phyloP scores from a whole-genome alignment of 768 basidiomycete genomes.

The Leccinum arenicola region DNA sequence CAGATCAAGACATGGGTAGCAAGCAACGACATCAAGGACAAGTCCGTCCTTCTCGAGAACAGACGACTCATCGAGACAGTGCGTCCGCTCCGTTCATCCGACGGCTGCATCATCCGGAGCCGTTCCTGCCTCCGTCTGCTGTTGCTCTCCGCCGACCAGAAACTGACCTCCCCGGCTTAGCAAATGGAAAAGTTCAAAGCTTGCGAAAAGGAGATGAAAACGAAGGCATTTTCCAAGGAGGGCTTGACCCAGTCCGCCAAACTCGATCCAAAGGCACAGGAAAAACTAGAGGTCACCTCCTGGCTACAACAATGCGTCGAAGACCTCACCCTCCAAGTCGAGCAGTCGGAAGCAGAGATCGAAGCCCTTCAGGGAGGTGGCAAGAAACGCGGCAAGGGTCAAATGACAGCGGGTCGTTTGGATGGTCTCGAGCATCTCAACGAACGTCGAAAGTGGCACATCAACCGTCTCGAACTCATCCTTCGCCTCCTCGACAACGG shows the following conservation, averaged over 20 bases:
- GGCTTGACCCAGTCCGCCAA: constrained; percentile 92
- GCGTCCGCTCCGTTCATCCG: constrained; percentile 33
- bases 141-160: constrained; percentile 5
- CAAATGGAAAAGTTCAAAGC: constrained; percentile 99
- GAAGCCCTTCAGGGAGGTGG: constrained; percentile 76
- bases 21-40: constrained; percentile 99
- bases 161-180: constrained; percentile 40
- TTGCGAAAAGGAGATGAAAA: constrained; percentile 99
- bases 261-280: constrained; percentile 95
- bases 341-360: constrained; percentile 92
- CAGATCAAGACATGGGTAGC: constrained; percentile 96
- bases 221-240: constrained; percentile 99
- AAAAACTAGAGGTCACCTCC: constrained; percentile 83
- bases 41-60: constrained; percentile 87
- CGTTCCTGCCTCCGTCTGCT: constrained; percentile 9
- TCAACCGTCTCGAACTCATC: constrained; percentile 88
- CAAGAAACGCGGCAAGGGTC: constrained; percentile 82
- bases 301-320: constrained; percentile 92
- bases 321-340: constrained; percentile 89
- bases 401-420: constrained; percentile 63
- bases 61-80: constrained; percentile 97
- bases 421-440: constrained; percentile 87
- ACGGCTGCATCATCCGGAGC: constrained; percentile 1
- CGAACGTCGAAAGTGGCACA: constrained; percentile 95
- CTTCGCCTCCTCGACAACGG: constrained; percentile 93